A percentile compares a stretch with the other conserved stretches of the same genome.
Evolutionary conservation across 129 eudicot species (phyloP).

Genomic region (Flaveria trinervia): DNA sequence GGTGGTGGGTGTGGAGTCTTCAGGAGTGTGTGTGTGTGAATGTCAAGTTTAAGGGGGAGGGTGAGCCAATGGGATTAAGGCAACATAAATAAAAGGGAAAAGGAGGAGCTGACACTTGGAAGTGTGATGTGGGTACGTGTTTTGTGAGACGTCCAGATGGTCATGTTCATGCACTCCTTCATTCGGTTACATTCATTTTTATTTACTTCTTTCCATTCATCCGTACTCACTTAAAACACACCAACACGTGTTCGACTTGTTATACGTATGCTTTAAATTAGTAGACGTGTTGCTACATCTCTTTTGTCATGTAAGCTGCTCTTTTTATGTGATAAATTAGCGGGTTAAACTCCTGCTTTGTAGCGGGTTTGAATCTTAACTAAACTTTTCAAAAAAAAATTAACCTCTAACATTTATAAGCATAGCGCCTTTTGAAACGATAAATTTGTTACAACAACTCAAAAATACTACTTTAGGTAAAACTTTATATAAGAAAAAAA

Average conservation of each 20-base stretch:
- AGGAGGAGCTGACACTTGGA: conserved; percentile 69
- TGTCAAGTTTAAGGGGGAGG: conserved; percentile 32
- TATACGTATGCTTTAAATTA: not conserved
- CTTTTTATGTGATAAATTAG: too few relatives aligned
- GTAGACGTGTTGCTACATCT: too few relatives aligned
- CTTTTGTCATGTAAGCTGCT: too few relatives aligned
- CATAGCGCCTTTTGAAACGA: too few relatives aligned
- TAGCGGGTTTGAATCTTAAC: too few relatives aligned
- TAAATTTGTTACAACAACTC: too few relatives aligned
- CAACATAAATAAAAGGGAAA: conserved; percentile 49
- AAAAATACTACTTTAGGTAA: too few relatives aligned
- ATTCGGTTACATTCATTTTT: conserved; percentile 12
- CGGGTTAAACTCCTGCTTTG: too few relatives aligned
- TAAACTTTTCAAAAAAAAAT: too few relatives aligned
- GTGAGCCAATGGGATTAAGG: conserved; percentile 59
- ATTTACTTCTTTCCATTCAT: not conserved
- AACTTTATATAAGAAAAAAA: too few relatives aligned
- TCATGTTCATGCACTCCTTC: conserved; percentile 3
- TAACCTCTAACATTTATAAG: too few relatives aligned
- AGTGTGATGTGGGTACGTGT: conserved; percentile 67
- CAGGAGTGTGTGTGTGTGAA: conserved; percentile 1
- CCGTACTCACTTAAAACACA: not conserved
- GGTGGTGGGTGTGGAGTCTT: not conserved
- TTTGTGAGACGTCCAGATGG: conserved; percentile 47
- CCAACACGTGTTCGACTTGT: not conserved